Evolutionary conservation across 2,329 filamentous ascomycete species (phyloP).

Genomic region (Fusarium sarcochroum): DNA sequence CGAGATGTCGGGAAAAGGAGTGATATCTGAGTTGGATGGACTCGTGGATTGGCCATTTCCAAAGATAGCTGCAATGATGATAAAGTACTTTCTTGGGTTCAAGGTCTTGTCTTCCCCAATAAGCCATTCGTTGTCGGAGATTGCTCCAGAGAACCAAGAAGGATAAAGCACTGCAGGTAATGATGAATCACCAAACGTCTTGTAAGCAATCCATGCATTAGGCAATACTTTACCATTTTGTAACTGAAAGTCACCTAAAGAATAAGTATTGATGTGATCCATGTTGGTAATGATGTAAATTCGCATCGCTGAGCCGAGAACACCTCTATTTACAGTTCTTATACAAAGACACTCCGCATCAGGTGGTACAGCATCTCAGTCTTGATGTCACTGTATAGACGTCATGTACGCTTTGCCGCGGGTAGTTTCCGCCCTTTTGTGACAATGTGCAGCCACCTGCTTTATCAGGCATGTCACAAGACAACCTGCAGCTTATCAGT

Average conservation of each 20-base stretch:
- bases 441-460: slow-evolving; percentile 29
- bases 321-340: neutral
- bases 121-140: slow-evolving; percentile 82
- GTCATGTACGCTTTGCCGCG: slow-evolving; percentile 10
- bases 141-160: slow-evolving; percentile 75
- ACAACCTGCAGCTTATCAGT: slow-evolving; percentile 33
- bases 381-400: neutral
- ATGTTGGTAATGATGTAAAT: slow-evolving; percentile 12
- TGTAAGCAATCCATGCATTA: slow-evolving; percentile 80
- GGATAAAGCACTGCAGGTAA: slow-evolving; percentile 81
- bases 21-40: slow-evolving; percentile 62
- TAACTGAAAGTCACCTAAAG: slow-evolving; percentile 76
- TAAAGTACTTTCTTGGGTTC: slow-evolving; percentile 66
- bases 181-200: slow-evolving; percentile 76
- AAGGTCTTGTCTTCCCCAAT: slow-evolving; percentile 76
- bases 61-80: slow-evolving; percentile 66
- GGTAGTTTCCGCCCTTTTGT: slow-evolving; percentile 34
- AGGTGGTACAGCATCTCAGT: neutral
- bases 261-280: slow-evolving; percentile 54
- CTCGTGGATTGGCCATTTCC: slow-evolving; percentile 68
- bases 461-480: slow-evolving; percentile 33
- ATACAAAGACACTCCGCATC: neutral
- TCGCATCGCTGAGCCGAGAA: neutral
- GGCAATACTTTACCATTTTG: slow-evolving; percentile 74
- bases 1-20: slow-evolving; percentile 60